phyloP scores from a whole-genome alignment of 2,329 filamentous ascomycete species.

The Xylaria sp. region DNA sequence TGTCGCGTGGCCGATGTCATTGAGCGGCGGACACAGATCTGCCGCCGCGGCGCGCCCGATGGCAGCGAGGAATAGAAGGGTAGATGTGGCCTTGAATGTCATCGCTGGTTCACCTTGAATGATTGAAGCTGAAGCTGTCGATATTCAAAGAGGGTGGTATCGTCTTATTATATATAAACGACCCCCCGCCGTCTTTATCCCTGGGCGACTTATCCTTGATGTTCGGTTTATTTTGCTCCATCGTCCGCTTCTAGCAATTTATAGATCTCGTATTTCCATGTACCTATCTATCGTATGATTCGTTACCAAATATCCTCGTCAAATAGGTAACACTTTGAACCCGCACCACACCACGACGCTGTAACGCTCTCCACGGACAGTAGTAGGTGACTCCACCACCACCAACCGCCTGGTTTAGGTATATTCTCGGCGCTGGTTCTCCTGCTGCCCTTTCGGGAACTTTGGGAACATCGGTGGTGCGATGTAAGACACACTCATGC shows the following conservation, averaged over 20 bases:
- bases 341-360: neutral
- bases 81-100: neutral
- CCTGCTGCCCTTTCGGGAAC: conserved; percentile 10
- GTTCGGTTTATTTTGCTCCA: neutral
- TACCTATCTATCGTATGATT: neutral
- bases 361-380: neutral
- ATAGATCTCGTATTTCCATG: neutral
- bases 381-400: neutral
- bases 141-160: neutral
- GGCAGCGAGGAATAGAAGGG: conserved; percentile 7
- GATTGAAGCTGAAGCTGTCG: neutral
- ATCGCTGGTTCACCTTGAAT: neutral
- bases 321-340: neutral
- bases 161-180: neutral
- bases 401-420: neutral
- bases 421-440: neutral
- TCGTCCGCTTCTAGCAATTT: conserved; percentile 18
- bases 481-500: neutral
- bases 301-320: neutral
- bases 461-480: conserved; percentile 7
- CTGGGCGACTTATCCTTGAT: neutral
- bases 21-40: conserved; percentile 21
- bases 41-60: neutral
- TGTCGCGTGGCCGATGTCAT: conserved; percentile 25
- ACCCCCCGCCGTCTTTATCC: neutral